Evolutionary conservation across 129 eudicot species (phyloP).

Genomic region (Heracleum sosnowskyi): DNA sequence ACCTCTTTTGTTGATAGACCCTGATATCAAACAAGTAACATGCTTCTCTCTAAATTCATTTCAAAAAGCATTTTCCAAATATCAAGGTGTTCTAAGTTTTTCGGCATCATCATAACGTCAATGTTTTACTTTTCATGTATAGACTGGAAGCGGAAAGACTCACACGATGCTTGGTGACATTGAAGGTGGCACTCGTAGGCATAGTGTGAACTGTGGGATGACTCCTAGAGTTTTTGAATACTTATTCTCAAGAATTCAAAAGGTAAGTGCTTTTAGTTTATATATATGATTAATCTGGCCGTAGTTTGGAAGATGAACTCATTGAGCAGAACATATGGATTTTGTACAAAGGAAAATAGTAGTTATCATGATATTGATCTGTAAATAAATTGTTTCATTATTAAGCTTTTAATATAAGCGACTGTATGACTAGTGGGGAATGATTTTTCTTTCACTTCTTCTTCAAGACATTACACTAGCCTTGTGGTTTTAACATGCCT

Average conservation of each 20-base stretch:
- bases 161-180: constrained; percentile 99
- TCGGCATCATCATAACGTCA: background rate
- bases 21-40: background rate
- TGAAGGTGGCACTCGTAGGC: constrained; percentile 89
- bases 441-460: background rate
- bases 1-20: background rate
- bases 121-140: constrained; percentile 14
- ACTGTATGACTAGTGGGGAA: background rate
- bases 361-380: background rate
- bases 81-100: background rate
- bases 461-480: background rate
- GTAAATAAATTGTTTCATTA: background rate
- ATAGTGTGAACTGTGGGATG: constrained; percentile 97
- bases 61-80: background rate
- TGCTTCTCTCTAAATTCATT: background rate
- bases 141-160: constrained; percentile 99
- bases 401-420: background rate
- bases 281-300: background rate
- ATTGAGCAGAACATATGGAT: background rate
- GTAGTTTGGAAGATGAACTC: constrained; percentile 1
- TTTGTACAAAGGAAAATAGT: background rate
- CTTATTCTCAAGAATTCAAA: constrained; percentile 88
- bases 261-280: constrained; percentile 37
- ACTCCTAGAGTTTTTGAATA: constrained; percentile 96
- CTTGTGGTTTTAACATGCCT: background rate